phyloP scores from a whole-genome alignment of 169 alveolate species.

The Amoebophrya sp. region DNA sequence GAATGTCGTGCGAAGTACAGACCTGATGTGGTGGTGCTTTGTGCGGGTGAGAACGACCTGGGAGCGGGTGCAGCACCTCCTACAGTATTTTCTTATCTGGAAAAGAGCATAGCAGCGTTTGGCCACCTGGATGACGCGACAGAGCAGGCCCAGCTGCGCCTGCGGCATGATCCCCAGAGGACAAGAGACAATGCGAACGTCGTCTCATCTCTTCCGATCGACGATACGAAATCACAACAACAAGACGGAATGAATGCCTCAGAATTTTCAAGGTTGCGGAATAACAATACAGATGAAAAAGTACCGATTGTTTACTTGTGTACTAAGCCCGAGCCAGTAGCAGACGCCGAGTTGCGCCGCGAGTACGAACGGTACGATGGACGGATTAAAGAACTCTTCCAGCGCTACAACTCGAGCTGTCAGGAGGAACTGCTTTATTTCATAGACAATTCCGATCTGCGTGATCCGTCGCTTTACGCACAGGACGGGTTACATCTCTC shows the following conservation, averaged over 20 bases:
- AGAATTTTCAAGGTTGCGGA: no score
- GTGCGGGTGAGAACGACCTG: not conserved
- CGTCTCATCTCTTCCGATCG: no score
- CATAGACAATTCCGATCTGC: not conserved
- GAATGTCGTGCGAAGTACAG: not conserved
- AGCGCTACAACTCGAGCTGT: no score
- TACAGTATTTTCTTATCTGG: no score
- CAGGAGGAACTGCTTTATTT: not conserved
- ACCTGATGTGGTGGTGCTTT: not conserved
- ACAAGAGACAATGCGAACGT: no score
- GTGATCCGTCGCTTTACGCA: not conserved
- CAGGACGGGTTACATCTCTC: not conserved
- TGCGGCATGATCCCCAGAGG: not conserved
- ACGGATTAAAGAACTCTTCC: not conserved
- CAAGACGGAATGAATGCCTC: no score
- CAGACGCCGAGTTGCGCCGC: not conserved
- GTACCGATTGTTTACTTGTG: not conserved
- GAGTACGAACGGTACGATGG: not conserved
- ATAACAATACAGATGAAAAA: no score
- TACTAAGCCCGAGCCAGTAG: slow-evolving; percentile 12
- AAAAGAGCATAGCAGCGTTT: no score
- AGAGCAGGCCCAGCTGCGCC: no score
- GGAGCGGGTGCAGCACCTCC: no score
- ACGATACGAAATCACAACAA: no score
- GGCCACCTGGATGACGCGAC: no score